Percentiles rank a stretch among this genome's conserved stretches.
Conservation (phyloP, 768 basidiomycete species). For the Suillus fuscotomentosus region DNA sequence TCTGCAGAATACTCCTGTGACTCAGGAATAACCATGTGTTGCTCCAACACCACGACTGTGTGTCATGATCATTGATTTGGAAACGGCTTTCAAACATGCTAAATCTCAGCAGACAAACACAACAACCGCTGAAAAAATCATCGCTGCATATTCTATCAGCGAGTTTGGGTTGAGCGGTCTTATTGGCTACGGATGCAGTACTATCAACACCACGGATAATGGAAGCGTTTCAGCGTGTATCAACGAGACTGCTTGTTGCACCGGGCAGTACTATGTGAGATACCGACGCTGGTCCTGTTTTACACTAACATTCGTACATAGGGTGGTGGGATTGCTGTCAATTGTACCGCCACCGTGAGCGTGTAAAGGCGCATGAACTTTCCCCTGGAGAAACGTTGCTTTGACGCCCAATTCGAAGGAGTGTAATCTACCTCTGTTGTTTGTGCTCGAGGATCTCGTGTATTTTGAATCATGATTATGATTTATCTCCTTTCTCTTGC, state of each 20-base stretch:
- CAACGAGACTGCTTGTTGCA: not conserved
- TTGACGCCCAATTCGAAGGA: not conserved
- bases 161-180: not conserved
- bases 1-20: not conserved
- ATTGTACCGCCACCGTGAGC: not conserved
- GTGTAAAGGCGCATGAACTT: not conserved
- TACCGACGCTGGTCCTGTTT: conserved; percentile 11
- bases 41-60: not conserved
- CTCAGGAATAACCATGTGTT: not conserved
- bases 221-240: not conserved
- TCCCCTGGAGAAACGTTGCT: not conserved
- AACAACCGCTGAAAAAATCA: not conserved
- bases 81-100: too few relatives aligned
- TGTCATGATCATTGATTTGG: not conserved
- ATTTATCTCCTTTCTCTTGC: not conserved
- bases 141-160: not conserved
- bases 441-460: not conserved
- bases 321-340: not conserved
- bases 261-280: conserved; percentile 9
- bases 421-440: not conserved
- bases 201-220: not conserved
- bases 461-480: not conserved
- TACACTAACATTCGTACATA: not conserved
- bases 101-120: not conserved
- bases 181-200: not conserved